Conservation (phyloP, 2,329 filamentous ascomycete genomes). For the Pseudogymnoascus sp. region DNA sequence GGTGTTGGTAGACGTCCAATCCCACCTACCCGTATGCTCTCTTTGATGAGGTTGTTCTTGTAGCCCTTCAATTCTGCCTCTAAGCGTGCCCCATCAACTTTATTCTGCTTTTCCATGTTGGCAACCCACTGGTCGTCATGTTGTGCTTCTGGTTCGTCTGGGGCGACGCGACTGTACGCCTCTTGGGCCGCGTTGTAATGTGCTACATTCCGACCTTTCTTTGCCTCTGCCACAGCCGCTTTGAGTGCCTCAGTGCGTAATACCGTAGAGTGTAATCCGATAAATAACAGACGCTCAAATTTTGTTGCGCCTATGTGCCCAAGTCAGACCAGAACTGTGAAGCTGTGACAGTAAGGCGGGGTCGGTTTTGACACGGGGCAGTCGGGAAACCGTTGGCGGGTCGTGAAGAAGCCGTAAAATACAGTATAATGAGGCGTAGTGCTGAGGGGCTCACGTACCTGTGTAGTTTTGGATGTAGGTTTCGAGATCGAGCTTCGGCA, state of each 20-base stretch:
- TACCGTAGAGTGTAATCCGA: constrained; percentile 68
- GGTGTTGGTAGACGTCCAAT: neutral
- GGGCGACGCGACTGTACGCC: constrained; percentile 52
- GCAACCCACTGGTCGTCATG: constrained; percentile 71
- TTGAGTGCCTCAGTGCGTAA: constrained; percentile 75
- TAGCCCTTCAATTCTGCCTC: constrained; percentile 83
- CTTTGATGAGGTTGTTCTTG: constrained; percentile 94
- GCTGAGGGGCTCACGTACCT: constrained; percentile 41
- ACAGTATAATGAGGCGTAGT: neutral
- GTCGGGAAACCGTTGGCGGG: neutral
- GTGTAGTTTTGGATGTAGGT: constrained; percentile 83
- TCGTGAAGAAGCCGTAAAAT: neutral
- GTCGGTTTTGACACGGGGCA: neutral
- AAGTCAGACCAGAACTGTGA: constrained; percentile 8
- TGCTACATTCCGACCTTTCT: constrained; percentile 62
- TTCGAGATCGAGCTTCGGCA: constrained; percentile 84
- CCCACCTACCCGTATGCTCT: constrained; percentile 72
- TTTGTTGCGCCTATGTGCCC: constrained; percentile 61
- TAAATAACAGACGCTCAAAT: constrained; percentile 70
- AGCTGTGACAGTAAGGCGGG: neutral
- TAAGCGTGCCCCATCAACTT: constrained; percentile 62
- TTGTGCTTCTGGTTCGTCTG: constrained; percentile 57
- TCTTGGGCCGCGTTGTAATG: constrained; percentile 63
- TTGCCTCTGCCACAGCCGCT: constrained; percentile 66
- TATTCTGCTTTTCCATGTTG: constrained; percentile 55